Percentiles rank a stretch among this genome's conserved stretches.
Conservation (phyloP, 805 yeast species). For the Metschnikowia shivogae region DNA sequence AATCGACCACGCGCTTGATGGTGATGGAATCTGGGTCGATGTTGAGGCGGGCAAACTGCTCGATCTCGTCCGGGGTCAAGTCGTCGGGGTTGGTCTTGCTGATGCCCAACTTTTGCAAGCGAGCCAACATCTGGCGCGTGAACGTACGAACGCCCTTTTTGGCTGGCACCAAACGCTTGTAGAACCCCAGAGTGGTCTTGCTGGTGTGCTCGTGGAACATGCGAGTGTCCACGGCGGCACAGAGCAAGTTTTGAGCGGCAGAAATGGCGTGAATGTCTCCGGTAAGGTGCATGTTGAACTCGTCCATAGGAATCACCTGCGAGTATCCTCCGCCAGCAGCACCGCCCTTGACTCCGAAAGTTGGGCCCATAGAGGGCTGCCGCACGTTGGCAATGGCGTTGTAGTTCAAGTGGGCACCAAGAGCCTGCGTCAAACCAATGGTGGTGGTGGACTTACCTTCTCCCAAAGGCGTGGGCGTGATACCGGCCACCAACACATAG, state of each 20-base stretch:
- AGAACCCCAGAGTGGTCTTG: slow-evolving; percentile 70
- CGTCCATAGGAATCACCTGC: slow-evolving; percentile 98
- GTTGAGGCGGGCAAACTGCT: slow-evolving; percentile 73
- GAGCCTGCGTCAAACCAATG: slow-evolving; percentile 93
- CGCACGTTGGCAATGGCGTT: slow-evolving; percentile 91
- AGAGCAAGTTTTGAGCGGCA: slow-evolving; percentile 87
- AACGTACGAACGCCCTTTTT: slow-evolving; percentile 78
- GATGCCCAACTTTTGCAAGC: slow-evolving; percentile 80
- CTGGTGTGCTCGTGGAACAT: slow-evolving; percentile 93
- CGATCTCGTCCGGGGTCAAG: slow-evolving; percentile 71
- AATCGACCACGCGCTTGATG: slow-evolving; percentile 90
- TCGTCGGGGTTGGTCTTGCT: slow-evolving; percentile 74
- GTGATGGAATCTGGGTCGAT: slow-evolving; percentile 89
- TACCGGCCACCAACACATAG: slow-evolving; percentile 91
- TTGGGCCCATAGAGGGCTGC: slow-evolving; percentile 98
- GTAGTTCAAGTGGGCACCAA: slow-evolving; percentile 83
- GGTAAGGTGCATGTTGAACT: slow-evolving; percentile 94
- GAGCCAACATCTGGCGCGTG: slow-evolving; percentile 71
- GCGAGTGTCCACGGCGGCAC: slow-evolving; percentile 96
- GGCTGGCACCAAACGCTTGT: slow-evolving; percentile 79
- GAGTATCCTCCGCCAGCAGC: slow-evolving; percentile 99
- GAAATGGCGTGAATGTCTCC: slow-evolving; percentile 97
- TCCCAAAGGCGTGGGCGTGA: slow-evolving; percentile 97
- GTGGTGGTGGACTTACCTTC: slow-evolving; percentile 98
- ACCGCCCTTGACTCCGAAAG: slow-evolving; percentile 98